These are phyloP conservation scores for Xylaria sp. DNA, from an alignment of 2,329 filamentous ascomycete species.

Conservation along the genomic window DNA sequence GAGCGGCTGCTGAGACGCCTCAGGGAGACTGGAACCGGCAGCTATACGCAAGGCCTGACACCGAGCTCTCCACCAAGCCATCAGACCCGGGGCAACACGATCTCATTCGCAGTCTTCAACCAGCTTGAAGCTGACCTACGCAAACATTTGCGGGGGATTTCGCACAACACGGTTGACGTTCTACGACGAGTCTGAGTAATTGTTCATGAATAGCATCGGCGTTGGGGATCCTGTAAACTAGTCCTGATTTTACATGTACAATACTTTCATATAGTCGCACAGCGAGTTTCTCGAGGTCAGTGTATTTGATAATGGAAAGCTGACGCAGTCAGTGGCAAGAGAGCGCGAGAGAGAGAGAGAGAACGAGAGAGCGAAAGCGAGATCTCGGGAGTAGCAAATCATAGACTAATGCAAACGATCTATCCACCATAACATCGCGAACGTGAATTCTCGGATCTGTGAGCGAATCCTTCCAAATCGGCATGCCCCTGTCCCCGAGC, in stretches of 20 bases:
- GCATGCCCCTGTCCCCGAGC: constrained; percentile 12
- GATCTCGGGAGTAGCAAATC: constrained; percentile 13
- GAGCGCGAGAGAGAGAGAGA: constrained; percentile 4
- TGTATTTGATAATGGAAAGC: constrained; percentile 30
- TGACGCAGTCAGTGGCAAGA: constrained; percentile 13
- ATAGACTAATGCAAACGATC: constrained; percentile 33
- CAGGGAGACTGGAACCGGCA: constrained; percentile 27
- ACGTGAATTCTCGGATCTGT: constrained; percentile 18
- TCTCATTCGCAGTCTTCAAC: constrained; percentile 40
- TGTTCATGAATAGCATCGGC: constrained; percentile 29
- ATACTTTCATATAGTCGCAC: constrained; percentile 25
- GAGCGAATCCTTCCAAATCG: constrained; percentile 26
- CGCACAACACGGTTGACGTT: constrained; percentile 36
- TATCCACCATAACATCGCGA: constrained; percentile 11
- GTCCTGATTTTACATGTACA: constrained; percentile 32
- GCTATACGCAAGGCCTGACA: constrained; percentile 24
- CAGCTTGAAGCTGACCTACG: constrained; percentile 40
- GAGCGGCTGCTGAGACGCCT: constrained; percentile 40
- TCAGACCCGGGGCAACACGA: constrained; percentile 24
- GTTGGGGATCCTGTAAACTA: constrained; percentile 36
- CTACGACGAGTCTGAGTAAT: constrained; percentile 34
- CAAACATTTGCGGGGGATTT: constrained; percentile 38
- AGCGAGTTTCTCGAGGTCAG: constrained; percentile 17
- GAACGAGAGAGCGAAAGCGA: not conserved
- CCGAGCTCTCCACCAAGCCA: constrained; percentile 16